These are phyloP conservation scores for Magnolia kwangsiensis DNA, from an alignment of 164 flowering plant species.

Conservation along the genomic window DNA sequence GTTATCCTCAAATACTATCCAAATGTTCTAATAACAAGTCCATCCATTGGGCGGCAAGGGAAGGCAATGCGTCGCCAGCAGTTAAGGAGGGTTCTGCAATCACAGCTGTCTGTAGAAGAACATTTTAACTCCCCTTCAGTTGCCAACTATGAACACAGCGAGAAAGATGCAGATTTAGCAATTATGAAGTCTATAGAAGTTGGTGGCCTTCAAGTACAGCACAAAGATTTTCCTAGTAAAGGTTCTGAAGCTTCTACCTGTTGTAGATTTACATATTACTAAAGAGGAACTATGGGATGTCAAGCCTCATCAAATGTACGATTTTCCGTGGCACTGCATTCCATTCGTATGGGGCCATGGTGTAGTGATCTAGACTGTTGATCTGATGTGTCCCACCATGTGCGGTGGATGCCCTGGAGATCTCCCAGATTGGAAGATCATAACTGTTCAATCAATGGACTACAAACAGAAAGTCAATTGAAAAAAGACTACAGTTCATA, in stretches of 20 bases:
- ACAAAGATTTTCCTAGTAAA: not conserved
- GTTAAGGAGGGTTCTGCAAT: slow-evolving; percentile 35
- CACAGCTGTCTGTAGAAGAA: slow-evolving; percentile 19
- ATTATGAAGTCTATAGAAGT: slow-evolving; percentile 5
- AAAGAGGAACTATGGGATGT: not conserved
- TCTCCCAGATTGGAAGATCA: not conserved
- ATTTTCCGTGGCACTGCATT: not conserved
- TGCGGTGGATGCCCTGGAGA: not conserved
- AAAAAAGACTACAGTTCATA: not conserved
- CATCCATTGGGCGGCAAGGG: slow-evolving; percentile 86
- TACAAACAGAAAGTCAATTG: not conserved
- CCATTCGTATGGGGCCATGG: too few species aligned
- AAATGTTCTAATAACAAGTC: slow-evolving; percentile 39
- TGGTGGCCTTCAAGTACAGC: slow-evolving; percentile 2
- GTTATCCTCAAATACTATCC: slow-evolving; percentile 62
- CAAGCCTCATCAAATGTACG: not conserved
- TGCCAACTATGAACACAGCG: slow-evolving; percentile 4
- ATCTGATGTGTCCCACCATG: not conserved
- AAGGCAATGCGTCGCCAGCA: slow-evolving; percentile 81
- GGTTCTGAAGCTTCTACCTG: slow-evolving; percentile 4
- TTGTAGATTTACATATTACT: not conserved
- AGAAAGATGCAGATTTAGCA: slow-evolving; percentile 8
- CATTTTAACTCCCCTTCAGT: slow-evolving; percentile 3
- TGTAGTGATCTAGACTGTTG: not conserved
- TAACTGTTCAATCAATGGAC: too few species aligned